Evolutionary conservation across 148 eudicot species (phyloP).

Genomic region (Nyssa sinensis): DNA sequence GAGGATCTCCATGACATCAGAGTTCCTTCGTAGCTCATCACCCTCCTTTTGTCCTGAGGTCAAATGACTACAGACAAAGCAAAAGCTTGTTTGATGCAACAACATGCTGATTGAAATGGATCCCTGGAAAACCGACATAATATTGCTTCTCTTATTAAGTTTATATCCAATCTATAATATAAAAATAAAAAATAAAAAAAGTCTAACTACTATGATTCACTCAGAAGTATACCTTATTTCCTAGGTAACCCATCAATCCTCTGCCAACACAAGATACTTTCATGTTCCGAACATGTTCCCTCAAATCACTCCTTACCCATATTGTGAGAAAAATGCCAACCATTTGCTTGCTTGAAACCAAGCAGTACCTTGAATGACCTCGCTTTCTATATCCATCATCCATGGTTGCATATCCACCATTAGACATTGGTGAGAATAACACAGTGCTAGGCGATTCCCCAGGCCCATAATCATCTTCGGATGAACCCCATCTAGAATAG

Average conservation of each 20-base stretch:
- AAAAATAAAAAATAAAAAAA: background rate
- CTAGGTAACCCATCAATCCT: constrained; percentile 96
- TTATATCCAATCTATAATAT: background rate
- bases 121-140: constrained; percentile 47
- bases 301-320: constrained; percentile 81
- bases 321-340: constrained; percentile 85
- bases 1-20: constrained; percentile 92
- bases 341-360: constrained; percentile 92
- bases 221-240: constrained; percentile 69
- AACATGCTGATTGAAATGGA: constrained; percentile 93
- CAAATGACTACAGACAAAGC: constrained; percentile 95
- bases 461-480: constrained; percentile 77
- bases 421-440: constrained; percentile 58
- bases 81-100: constrained; percentile 89
- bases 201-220: background rate
- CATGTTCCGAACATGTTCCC: constrained; percentile 77
- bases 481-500: constrained; percentile 87
- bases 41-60: too few relatives aligned
- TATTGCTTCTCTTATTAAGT: background rate
- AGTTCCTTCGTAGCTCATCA: constrained; percentile 78
- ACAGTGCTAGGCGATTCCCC: constrained; percentile 85
- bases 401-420: constrained; percentile 35
- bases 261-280: constrained; percentile 94
- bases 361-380: constrained; percentile 61
- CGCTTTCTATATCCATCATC: constrained; percentile 49